phyloP scores from a whole-genome alignment of 768 basidiomycete genomes.

The Russula brevipes region DNA sequence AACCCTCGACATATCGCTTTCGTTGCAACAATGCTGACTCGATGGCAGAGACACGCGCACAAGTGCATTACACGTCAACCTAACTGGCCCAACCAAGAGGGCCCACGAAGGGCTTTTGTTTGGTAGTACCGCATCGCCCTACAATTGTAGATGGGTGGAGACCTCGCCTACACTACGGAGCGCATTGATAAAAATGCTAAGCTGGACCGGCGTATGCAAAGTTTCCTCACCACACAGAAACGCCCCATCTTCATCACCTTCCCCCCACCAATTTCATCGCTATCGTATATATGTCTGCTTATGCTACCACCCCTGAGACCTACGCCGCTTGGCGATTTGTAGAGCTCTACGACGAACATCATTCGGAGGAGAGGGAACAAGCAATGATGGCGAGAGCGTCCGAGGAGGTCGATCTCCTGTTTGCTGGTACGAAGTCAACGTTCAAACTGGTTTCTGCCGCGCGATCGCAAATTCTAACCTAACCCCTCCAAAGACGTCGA shows the following conservation, averaged over 20 bases:
- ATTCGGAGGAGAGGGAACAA: not conserved
- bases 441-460: too few species aligned
- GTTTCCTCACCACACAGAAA: too few species aligned
- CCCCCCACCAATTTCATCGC: too few species aligned
- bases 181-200: not conserved
- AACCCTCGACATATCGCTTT: too few species aligned
- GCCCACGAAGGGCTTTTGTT: not conserved
- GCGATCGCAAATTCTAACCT: not conserved
- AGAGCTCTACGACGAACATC: not conserved
- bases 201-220: not conserved
- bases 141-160: not conserved
- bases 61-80: not conserved
- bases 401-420: not conserved
- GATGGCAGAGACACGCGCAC: not conserved
- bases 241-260: too few species aligned
- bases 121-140: not conserved
- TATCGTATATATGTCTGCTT: not conserved
- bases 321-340: not conserved
- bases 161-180: not conserved
- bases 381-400: not conserved
- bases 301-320: not conserved
- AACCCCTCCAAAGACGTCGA: not conserved
- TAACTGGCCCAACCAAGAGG: not conserved
- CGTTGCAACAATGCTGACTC: not conserved
- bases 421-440: not conserved